phyloP scores from a whole-genome alignment of 176 grass and related monocot genomes.

The Raddia distichophylla region DNA sequence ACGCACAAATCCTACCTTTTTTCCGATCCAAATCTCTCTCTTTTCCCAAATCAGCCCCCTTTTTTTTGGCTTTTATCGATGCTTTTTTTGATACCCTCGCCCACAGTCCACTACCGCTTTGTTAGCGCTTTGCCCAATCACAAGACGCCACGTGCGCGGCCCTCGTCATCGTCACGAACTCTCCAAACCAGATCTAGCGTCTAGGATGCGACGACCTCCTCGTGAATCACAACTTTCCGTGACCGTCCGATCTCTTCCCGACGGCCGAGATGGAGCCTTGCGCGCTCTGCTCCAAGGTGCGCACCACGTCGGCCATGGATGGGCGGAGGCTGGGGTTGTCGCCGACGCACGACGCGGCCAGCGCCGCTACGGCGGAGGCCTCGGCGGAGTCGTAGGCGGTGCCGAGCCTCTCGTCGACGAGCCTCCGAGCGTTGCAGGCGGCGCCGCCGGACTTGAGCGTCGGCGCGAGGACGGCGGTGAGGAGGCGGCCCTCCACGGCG shows the following conservation, averaged over 20 bases:
- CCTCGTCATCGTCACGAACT: conserved; percentile 21
- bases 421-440: conserved; percentile 9
- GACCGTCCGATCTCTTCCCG: conserved; percentile 40
- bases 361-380: conserved; percentile 45
- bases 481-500: conserved; percentile 58
- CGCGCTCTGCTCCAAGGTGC: conserved; percentile 45
- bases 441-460: conserved; percentile 25
- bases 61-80: neutral
- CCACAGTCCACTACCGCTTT: conserved; percentile 47
- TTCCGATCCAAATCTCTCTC: conserved; percentile 18
- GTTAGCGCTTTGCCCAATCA: conserved; percentile 27
- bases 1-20: conserved; percentile 30
- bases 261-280: conserved; percentile 51
- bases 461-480: conserved; percentile 59
- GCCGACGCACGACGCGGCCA: conserved; percentile 60
- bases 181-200: conserved; percentile 54
- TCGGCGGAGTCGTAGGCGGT: conserved; percentile 47
- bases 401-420: conserved; percentile 60
- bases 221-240: conserved; percentile 32
- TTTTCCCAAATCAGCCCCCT: conserved; percentile 10
- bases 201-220: conserved; percentile 34
- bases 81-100: conserved; percentile 35
- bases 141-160: conserved; percentile 32
- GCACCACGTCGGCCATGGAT: conserved; percentile 75
- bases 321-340: conserved; percentile 69